phyloP scores from a whole-genome alignment of 1,284 basidiomycete genomes.

The Melampsora medusae region DNA sequence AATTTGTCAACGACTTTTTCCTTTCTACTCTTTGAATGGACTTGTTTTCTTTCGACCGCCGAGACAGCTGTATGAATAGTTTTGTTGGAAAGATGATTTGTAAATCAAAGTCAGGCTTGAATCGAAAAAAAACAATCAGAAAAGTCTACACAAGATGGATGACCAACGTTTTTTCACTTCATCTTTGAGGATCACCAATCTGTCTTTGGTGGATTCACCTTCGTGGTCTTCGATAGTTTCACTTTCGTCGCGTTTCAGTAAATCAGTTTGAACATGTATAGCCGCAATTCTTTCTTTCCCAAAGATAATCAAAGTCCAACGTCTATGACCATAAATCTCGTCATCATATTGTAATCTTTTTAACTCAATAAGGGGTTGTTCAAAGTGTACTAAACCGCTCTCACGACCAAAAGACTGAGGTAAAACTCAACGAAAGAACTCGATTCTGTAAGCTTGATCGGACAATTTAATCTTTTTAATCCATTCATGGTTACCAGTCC shows the following conservation, averaged over 20 bases:
- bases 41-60: no score
- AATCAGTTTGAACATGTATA: not conserved
- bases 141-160: not conserved
- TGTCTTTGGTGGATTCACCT: not conserved
- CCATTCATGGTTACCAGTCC: not conserved
- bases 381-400: not conserved
- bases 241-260: not conserved
- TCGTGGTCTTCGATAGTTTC: not conserved
- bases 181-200: conserved; percentile 1
- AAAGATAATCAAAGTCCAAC: not conserved
- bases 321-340: not conserved
- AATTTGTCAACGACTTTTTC: not conserved
- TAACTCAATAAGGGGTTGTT: not conserved
- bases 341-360: not conserved
- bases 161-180: not conserved
- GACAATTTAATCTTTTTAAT: not conserved
- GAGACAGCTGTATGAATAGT: no score
- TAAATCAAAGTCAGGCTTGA: no score
- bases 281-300: not conserved
- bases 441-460: not conserved
- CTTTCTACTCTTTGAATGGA: not conserved
- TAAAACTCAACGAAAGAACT: not conserved
- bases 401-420: not conserved
- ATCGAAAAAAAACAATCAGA: not conserved
- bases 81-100: no score